Base-by-base conservation (phyloP, 2,329 filamentous ascomycete species). In the Dryadomyces quercivorus region DNA sequence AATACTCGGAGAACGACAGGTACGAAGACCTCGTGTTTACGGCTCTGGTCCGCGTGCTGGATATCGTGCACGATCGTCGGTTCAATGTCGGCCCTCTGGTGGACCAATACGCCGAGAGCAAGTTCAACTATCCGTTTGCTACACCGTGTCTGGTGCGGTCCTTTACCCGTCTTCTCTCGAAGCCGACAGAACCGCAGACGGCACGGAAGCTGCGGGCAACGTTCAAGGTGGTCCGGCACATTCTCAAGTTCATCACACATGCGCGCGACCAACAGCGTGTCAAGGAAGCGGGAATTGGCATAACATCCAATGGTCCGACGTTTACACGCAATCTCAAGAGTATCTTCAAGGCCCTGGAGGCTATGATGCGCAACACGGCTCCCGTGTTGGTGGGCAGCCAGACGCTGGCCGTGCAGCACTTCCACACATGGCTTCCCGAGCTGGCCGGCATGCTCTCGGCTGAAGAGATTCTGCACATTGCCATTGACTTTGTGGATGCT, bases 401-500 rank as follows among this genome's bases (percentile, higher is more conserved):
- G 70, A 97, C 93, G 0, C 74, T 98, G 51, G 84, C 94, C 2
- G 90, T 97, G 13, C 93, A 98, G 68, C 89, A 97, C 66, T 95
- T 97, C 66, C 92, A 97, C 65, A 87, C 88, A 0, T 98, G 93
- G 93, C 74, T 98, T n/a, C 92, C 93, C 0, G 92, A 97, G 65
- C 80, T 98, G 10, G 76, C 81, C 0, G 82, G 84, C 1, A 75
- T 93, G 42, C 76, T 97, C 64, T 80, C 78, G 4, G 83, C 85
- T 0, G 85, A 90, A 62, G 92, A 97, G 66, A 92, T 96, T 48
- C 73, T 96, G 52, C 86, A 95, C 63, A 86, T 96, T 59, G 89
- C 91, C 44, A 88, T 94, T 58, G 88, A 92, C 68, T 95, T 97
- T 64, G 85, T 97, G 73, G 90, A 96, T 64, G 89, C 93, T 1